These are phyloP conservation scores for Teratosphaeria nubilosa DNA, from an alignment of 2,329 filamentous ascomycete genomes.

Conservation along the genomic window DNA sequence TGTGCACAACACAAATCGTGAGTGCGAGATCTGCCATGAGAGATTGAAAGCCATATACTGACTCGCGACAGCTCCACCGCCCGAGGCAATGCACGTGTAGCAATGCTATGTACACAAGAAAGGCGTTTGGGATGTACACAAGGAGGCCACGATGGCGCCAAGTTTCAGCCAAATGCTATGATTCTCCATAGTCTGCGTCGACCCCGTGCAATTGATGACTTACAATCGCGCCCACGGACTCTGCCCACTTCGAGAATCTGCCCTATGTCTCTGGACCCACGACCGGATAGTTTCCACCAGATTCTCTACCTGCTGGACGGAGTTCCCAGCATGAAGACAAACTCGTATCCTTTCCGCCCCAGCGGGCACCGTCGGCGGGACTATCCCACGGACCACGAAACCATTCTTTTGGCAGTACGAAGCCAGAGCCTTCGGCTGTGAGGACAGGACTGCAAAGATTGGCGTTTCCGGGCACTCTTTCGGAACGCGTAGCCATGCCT, in stretches of 20 bases:
- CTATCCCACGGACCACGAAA: slow-evolving; percentile 54
- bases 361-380: slow-evolving; percentile 56
- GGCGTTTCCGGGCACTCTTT: slow-evolving; percentile 43
- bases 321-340: slow-evolving; percentile 60
- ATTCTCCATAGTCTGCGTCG: neutral
- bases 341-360: slow-evolving; percentile 56
- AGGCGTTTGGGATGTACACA: slow-evolving; percentile 15
- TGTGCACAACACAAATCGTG: slow-evolving; percentile 68
- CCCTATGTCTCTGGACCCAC: slow-evolving; percentile 33
- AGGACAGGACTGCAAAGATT: slow-evolving; percentile 54
- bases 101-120: slow-evolving; percentile 4
- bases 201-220: neutral
- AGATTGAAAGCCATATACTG: neutral
- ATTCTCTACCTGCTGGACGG: slow-evolving; percentile 44
- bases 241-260: neutral
- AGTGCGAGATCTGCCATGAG: slow-evolving; percentile 30
- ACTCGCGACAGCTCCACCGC: slow-evolving; percentile 37
- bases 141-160: slow-evolving; percentile 1
- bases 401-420: slow-evolving; percentile 48
- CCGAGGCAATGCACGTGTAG: slow-evolving; percentile 32
- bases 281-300: slow-evolving; percentile 39
- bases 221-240: neutral
- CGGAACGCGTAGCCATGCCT: slow-evolving; percentile 21
- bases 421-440: slow-evolving; percentile 49
- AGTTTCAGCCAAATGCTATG: neutral